Conservation (phyloP, 768 basidiomycete species). For the Lentinula aciculospora region DNA sequence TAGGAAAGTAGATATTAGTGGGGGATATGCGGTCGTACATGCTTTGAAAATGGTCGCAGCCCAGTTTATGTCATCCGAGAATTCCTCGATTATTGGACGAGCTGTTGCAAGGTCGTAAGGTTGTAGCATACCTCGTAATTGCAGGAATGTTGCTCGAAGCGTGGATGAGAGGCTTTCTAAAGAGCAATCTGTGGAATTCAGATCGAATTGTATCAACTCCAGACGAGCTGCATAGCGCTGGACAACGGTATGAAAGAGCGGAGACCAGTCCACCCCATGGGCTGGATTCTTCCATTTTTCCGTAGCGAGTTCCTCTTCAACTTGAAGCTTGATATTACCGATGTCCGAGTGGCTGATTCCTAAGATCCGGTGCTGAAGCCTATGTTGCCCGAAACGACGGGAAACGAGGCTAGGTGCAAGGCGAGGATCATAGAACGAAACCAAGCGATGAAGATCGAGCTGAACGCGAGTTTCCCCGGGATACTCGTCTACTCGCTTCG, state of each 20-base stretch:
- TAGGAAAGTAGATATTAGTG: conserved; percentile 7
- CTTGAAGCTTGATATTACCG: background rate
- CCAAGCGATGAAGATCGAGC: conserved; percentile 24
- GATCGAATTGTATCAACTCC: conserved; percentile 18
- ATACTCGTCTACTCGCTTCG: conserved; percentile 26
- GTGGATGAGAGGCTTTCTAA: conserved; percentile 7
- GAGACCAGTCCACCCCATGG: conserved; percentile 28
- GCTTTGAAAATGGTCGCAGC: conserved; percentile 20
- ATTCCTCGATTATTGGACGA: conserved; percentile 1
- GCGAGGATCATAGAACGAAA: conserved; percentile 30
- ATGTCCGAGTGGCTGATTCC: conserved; percentile 21
- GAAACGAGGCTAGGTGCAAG: conserved; percentile 23
- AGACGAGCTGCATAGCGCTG: conserved; percentile 26
- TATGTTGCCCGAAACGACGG: conserved; percentile 17
- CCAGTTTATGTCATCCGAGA: conserved; percentile 17
- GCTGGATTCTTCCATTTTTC: background rate
- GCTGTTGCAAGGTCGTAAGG: conserved; percentile 21
- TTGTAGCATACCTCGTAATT: conserved; percentile 21
- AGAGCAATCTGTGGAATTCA: conserved; percentile 10
- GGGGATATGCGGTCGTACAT: conserved; percentile 26
- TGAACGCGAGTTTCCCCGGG: conserved; percentile 26
- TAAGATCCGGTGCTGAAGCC: conserved; percentile 24
- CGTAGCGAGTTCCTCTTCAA: conserved; percentile 9
- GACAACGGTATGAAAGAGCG: conserved; percentile 20
- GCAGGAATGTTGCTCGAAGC: conserved; percentile 7